Base-by-base conservation (phyloP, 768 basidiomycete species). In the Heimioporus sp. region DNA sequence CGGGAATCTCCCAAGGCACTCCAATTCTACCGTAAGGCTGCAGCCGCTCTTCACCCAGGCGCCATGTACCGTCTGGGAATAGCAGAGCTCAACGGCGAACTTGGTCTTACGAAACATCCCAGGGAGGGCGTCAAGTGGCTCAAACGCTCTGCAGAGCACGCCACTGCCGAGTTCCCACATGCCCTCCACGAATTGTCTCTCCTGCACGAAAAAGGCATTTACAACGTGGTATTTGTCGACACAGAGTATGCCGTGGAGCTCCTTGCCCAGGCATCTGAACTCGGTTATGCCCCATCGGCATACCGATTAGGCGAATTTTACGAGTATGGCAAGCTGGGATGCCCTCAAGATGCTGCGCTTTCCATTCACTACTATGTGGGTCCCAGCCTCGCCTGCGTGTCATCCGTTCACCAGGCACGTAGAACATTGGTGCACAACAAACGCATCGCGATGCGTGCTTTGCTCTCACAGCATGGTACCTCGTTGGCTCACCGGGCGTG, bases 101-200 rank as follows among this genome's bases (percentile, higher is more conserved):
- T 99, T 2, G 86, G 92, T 0, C 75, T 95, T 15, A 79, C 85
- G 21, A 90, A 87, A 68, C 84, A 87, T 42, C 91, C 94, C 7
- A 92, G 91, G 72, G 97, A 98, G 68, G 97, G 97, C 53, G 92
- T 98, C 60, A 97, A 97, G 73, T 98, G 95, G 94, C 81, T 99
- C 56, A 98, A 98, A 71, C 82, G 97, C 48, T 93, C 93, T 34
- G 94, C 95, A 6, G 97, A 98, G 69, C 82, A 90, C 65, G 90
- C 90, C 1, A 96, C 92, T 2, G 89, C 92, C 42, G 94, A 96
- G 72, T 97, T 96, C 68, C 94, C 96, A 0, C 95, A 98, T 65
- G 95, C 95, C 2, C 74, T 99, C 43, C 94, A 98, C 73, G 94
- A 98, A 71, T 77, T 97, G 13, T 95, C 94, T 1, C 78, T 96